Evolutionary conservation across 2,329 filamentous ascomycete species (phyloP), one percentile per base, ranked within the genome.

Genomic region (Ophiosphaerella narmari): DNA sequence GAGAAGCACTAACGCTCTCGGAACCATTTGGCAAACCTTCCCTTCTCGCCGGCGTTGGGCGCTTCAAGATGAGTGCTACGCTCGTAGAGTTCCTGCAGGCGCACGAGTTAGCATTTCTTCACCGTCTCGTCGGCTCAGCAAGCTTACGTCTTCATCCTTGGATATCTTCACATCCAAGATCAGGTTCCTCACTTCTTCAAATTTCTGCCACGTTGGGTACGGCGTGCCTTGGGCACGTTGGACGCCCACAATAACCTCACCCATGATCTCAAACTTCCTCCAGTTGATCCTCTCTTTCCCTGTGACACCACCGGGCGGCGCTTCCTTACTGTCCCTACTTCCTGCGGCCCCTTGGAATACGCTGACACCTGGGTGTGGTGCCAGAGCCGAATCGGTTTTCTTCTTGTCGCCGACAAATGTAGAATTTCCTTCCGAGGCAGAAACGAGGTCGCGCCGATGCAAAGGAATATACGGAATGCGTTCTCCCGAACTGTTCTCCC

Each of bases 181-280:
- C 64, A 96, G 73, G 62, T 89, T 86, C 63, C 86, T 82, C 4
- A 89, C 84, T 45, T 83, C 80, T 51, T 93, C 87, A 63, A 88
- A 86, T 63, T 82, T 86, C 31, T 79, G 77, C 54, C 93, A 77
- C 54, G 86, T 88, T 23, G 85, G 83, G 60, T 97, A 97, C 5
- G 91, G 86, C 41, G 86, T 86, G 46, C 89, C 89, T 74, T 97
- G 92, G 65, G 93, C 96, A 74, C 87, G 88, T 82, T 97, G 95
- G 46, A 99, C 86, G 2, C 90, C 88, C 52, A 97, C 80, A 45
- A 97, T 82, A 5, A 97, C 89, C 62, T 97, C 93, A 6, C 92
- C 92, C 74, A 97, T 86, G 29, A 99, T 88, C 73, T 97, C 93
- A 65, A 97, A 99, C 71, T 99, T 99, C 74, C 88, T 91, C 94